Evolutionary conservation across 2,329 filamentous ascomycete species (phyloP).

Genomic region (Cercospora zeae-maydis): DNA sequence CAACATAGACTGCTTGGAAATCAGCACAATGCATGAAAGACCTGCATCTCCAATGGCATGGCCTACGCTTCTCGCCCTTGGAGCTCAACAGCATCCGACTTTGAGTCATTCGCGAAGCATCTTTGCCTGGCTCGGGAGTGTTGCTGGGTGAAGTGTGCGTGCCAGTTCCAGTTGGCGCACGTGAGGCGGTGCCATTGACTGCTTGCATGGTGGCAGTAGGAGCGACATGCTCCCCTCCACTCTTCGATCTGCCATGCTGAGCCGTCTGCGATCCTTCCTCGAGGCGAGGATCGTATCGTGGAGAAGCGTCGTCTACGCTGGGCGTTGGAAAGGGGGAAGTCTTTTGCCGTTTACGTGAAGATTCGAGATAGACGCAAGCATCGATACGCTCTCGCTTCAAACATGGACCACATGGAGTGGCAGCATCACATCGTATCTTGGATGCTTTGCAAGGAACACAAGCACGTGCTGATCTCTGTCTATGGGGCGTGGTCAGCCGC

Average conservation of each 20-base stretch:
- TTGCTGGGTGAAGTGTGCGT: slow-evolving; percentile 16
- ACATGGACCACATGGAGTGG: slow-evolving; percentile 23
- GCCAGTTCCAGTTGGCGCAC: slow-evolving; percentile 1
- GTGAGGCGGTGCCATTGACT: slow-evolving; percentile 6
- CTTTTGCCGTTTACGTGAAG: slow-evolving; percentile 24
- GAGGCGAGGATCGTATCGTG: slow-evolving; percentile 15
- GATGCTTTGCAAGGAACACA: slow-evolving; percentile 27
- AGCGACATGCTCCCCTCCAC: not conserved
- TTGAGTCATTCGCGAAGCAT: slow-evolving; percentile 18
- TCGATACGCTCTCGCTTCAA: slow-evolving; percentile 20
- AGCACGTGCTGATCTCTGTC: slow-evolving; percentile 22
- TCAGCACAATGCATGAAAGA: not conserved
- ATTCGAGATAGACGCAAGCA: slow-evolving; percentile 23
- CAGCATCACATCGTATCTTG: slow-evolving; percentile 27
- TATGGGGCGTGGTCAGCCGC: not conserved
- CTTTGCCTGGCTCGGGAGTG: slow-evolving; percentile 21
- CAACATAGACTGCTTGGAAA: slow-evolving; percentile 44
- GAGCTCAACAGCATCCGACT: slow-evolving; percentile 51
- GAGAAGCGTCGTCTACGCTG: slow-evolving; percentile 21
- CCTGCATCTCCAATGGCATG: not conserved
- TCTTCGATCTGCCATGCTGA: not conserved
- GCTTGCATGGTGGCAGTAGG: slow-evolving; percentile 4
- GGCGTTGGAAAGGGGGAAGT: slow-evolving; percentile 22
- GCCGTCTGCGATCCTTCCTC: not conserved
- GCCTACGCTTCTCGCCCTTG: slow-evolving; percentile 51